Conservation (phyloP, 768 basidiomycete species). For the Boletus subcaerulescens region DNA sequence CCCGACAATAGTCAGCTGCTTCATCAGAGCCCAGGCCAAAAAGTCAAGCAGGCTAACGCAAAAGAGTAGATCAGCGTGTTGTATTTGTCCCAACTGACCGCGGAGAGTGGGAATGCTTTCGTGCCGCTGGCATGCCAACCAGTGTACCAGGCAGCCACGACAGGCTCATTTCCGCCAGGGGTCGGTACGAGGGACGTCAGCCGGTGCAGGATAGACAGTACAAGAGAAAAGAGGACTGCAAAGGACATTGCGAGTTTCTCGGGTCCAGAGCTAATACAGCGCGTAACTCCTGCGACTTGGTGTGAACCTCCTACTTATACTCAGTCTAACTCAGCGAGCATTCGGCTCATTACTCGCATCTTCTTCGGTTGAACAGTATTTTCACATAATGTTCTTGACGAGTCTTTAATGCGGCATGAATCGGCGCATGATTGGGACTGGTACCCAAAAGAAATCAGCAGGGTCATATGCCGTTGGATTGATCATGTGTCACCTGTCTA, state of each 20-base stretch:
- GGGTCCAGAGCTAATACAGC: neutral
- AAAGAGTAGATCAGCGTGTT: conserved; percentile 67
- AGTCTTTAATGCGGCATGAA: too few relatives aligned
- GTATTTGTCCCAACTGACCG: conserved; percentile 67
- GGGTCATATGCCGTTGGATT: too few relatives aligned
- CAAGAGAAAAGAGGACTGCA: neutral
- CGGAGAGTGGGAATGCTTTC: conserved; percentile 47
- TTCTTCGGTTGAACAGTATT: too few relatives aligned
- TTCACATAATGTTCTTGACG: too few relatives aligned
- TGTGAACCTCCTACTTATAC: conserved; percentile 7
- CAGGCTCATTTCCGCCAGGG: neutral
- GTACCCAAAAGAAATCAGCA: too few relatives aligned
- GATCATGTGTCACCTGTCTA: too few relatives aligned
- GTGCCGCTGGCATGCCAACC: conserved; percentile 33
- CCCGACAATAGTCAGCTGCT: neutral
- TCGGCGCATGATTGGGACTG: too few relatives aligned
- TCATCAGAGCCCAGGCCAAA: neutral
- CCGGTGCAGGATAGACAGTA: neutral
- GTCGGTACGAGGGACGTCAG: neutral
- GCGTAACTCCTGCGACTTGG: neutral
- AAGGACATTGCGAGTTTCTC: neutral
- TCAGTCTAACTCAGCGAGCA: neutral
- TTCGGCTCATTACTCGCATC: neutral
- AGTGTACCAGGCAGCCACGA: conserved; percentile 61
- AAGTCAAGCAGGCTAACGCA: conserved; percentile 38